Percentiles rank a stretch among this genome's conserved stretches.
These are phyloP conservation scores for Sonneratia caseolaris DNA, from an alignment of 345 rosid species.

Conservation along the genomic window DNA sequence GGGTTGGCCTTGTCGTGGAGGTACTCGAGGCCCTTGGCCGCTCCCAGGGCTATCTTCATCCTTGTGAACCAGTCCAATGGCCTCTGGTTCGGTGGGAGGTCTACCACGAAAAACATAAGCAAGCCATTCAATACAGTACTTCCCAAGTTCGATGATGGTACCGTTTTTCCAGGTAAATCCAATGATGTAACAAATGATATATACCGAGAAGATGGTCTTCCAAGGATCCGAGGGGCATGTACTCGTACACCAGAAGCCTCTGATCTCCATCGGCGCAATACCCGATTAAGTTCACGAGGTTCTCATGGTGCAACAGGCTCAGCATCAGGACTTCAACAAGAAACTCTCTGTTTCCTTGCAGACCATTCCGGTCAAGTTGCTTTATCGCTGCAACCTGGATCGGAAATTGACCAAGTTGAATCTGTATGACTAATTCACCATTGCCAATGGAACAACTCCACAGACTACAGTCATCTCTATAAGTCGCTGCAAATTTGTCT, in stretches of 20 bases:
- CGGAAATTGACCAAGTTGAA: neutral
- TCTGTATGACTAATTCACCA: no score
- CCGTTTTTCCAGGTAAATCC: no score
- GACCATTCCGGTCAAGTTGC: constrained; percentile 59
- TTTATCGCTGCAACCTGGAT: constrained; percentile 52
- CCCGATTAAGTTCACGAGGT: constrained; percentile 55
- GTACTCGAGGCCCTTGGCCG: constrained; percentile 77
- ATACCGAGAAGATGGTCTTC: constrained; percentile 64
- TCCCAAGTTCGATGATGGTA: neutral
- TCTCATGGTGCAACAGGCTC: constrained; percentile 49
- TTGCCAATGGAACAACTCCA: no score
- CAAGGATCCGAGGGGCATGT: constrained; percentile 48
- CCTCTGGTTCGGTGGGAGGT: constrained; percentile 39
- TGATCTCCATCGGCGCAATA: constrained; percentile 76
- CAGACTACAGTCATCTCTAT: neutral
- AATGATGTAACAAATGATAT: neutral
- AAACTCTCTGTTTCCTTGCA: constrained; percentile 62
- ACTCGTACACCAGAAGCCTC: constrained; percentile 61
- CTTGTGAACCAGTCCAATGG: constrained; percentile 72
- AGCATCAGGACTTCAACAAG: constrained; percentile 61
- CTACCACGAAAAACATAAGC: constrained; percentile 22
- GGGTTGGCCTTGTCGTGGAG: constrained; percentile 87
- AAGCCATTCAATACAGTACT: neutral
- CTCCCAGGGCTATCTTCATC: constrained; percentile 74
- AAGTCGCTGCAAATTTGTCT: neutral